Evolutionary conservation across 805 yeast species (phyloP).

Genomic region (Wickerhamomyces bisporus): DNA sequence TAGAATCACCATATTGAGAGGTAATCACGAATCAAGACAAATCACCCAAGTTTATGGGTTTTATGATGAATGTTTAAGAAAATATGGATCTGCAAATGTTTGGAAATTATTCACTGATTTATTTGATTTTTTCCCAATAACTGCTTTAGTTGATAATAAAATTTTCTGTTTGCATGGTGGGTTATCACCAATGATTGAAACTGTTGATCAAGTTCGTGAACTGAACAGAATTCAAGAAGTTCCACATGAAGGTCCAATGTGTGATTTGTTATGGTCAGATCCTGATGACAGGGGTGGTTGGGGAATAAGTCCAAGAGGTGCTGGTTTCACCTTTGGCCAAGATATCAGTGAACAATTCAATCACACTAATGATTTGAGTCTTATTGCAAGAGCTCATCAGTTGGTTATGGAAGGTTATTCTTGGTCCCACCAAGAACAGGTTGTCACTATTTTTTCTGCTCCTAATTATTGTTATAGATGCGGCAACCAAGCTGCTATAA

Average conservation of each 20-base stretch:
- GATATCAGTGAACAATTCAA: slow-evolving; percentile 92
- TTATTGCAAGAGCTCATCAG: slow-evolving; percentile 94
- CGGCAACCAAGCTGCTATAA: slow-evolving; percentile 96
- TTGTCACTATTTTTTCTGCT: slow-evolving; percentile 90
- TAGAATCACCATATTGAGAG: slow-evolving; percentile 87
- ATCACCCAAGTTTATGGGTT: slow-evolving; percentile 95
- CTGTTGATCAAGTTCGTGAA: slow-evolving; percentile 87
- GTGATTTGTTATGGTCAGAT: slow-evolving; percentile 94
- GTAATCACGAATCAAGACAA: slow-evolving; percentile 93
- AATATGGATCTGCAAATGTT: slow-evolving; percentile 87
- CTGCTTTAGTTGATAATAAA: slow-evolving; percentile 87
- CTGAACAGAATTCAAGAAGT: slow-evolving; percentile 91
- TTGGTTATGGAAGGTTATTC: slow-evolving; percentile 96
- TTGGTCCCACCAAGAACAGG: slow-evolving; percentile 92
- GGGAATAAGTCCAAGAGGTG: slow-evolving; percentile 98
- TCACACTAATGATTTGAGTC: slow-evolving; percentile 77
- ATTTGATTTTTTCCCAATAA: slow-evolving; percentile 89
- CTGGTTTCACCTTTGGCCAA: slow-evolving; percentile 97
- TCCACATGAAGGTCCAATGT: slow-evolving; percentile 98
- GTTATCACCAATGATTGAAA: slow-evolving; percentile 88
- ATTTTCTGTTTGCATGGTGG: slow-evolving; percentile 95
- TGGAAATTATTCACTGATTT: slow-evolving; percentile 91
- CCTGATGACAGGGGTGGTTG: slow-evolving; percentile 98
- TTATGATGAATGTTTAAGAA: slow-evolving; percentile 91
- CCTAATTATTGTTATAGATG: slow-evolving; percentile 97